phyloP scores from a whole-genome alignment of 345 rosid genomes.

The Nephelium lappaceum region DNA sequence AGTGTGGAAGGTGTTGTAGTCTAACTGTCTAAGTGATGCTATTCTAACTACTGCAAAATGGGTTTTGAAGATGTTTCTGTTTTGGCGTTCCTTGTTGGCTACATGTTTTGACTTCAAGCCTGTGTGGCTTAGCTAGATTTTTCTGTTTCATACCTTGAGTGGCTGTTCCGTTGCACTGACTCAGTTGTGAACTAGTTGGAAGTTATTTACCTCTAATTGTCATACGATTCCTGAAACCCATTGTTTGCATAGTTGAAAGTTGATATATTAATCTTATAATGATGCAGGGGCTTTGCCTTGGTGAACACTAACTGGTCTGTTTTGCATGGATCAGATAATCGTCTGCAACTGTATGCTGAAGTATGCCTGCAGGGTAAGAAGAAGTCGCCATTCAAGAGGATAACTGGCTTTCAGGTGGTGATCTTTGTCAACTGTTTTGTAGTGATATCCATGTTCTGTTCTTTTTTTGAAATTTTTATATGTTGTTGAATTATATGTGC shows the following conservation, averaged over 20 bases:
- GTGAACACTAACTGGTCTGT: constrained; percentile 30
- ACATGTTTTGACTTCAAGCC: not conserved
- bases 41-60: not conserved
- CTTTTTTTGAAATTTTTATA: not conserved
- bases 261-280: constrained; percentile 19
- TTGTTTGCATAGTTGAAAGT: constrained; percentile 17
- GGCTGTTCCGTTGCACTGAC: not conserved
- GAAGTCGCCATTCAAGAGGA: constrained; percentile 46
- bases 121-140: not conserved
- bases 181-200: not conserved
- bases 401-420: constrained; percentile 51
- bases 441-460: not conserved
- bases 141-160: not conserved
- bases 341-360: constrained; percentile 34
- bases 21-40: not conserved
- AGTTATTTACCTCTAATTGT: not conserved
- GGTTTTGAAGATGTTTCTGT: not conserved
- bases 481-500: constrained; percentile 11
- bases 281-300: constrained; percentile 27
- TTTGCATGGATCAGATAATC: constrained; percentile 44
- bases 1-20: not conserved
- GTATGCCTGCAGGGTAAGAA: constrained; percentile 42
- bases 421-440: not conserved
- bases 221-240: not conserved
- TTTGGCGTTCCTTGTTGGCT: not conserved